Conservation (phyloP, 352 stramenopile genomes). For the Globisporangium sylvaticum region DNA sequence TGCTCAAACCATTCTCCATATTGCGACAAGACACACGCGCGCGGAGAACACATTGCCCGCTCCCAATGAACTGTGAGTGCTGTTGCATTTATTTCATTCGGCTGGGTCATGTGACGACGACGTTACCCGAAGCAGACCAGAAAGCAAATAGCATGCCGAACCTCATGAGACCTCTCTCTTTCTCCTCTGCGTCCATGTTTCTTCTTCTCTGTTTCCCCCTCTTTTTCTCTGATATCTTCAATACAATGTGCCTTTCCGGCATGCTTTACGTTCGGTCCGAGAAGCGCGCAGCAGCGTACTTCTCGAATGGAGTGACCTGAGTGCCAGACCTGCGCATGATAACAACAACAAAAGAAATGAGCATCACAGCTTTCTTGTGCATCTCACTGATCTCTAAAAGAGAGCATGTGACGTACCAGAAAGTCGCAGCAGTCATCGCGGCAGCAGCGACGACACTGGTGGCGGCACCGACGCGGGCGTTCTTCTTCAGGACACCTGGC, state of each 20-base stretch:
- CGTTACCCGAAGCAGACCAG: neutral
- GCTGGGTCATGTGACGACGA: slow-evolving; percentile 1
- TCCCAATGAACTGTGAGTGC: neutral
- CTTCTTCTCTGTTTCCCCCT: neutral
- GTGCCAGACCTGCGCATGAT: slow-evolving; percentile 30
- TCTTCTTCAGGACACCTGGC: slow-evolving; percentile 73
- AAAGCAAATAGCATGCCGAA: neutral
- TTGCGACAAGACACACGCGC: neutral
- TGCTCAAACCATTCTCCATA: neutral
- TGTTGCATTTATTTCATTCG: slow-evolving; percentile 5
- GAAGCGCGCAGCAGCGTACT: slow-evolving; percentile 51
- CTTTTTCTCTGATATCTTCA: slow-evolving; percentile 11
- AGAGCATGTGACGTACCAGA: slow-evolving; percentile 42
- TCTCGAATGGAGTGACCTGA: slow-evolving; percentile 57
- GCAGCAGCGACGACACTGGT: slow-evolving; percentile 39
- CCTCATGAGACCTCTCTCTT: neutral
- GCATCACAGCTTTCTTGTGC: neutral
- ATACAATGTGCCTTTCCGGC: slow-evolving; percentile 1
- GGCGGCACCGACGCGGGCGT: slow-evolving; percentile 53
- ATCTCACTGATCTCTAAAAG: neutral
- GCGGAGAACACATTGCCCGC: neutral
- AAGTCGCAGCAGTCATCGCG: slow-evolving; percentile 53
- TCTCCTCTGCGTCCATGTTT: neutral
- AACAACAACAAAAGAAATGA: neutral
- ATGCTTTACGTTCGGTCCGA: slow-evolving; percentile 46